Evolutionary conservation across 371 early-diverging fungal species (phyloP), one percentile per base, ranked within the genome.

Genomic region (Nematocida sp.): DNA sequence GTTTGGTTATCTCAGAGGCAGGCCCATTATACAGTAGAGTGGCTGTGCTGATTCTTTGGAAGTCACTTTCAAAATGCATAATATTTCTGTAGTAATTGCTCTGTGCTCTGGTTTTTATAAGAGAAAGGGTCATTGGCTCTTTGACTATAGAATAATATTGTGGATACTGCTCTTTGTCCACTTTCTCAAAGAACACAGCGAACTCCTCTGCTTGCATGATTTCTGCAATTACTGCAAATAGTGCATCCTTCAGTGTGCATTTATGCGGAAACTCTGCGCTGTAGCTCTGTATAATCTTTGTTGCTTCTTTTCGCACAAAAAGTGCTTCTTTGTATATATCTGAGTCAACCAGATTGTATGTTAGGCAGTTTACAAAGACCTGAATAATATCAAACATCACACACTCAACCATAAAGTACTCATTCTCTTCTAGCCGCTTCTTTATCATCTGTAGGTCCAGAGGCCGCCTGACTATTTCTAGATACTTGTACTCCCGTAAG

Each of bases 131-230:
- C 96, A 98, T 99, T 0, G 99, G 99, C 56, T 94, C 92, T 80
- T 92, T 94, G 84, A 99, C 95, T 62, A 95, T 91, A 9, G 90
- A 89, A 80, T 94, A 94, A 85, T 98, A 99, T 84, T 96, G 95
- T 4, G 94, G 91, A 0, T 97, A 97, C 45, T 83, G 81, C 33
- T 64, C 69, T 0, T 91, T 89, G 69, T 93, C 90, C 11, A 99
- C 98, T 15, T 96, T 95, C 58, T 94, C 91, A 57, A 90, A 88
- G 87, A 99, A 99, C 25, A 98, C 95, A 95, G 95, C 95, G 4
- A 95, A 90, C 55, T 89, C 89, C 3, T 94, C 90, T 7, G 88
- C 90, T 18, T 50, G 13, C 83, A 91, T 88, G 70, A 93, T 88
- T 72, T 92, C 92, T 42, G 89, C 86, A 7, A 93, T 90, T 40